phyloP scores from a whole-genome alignment of 495 filamentous ascomycete species.

The Penicillium lividum region DNA sequence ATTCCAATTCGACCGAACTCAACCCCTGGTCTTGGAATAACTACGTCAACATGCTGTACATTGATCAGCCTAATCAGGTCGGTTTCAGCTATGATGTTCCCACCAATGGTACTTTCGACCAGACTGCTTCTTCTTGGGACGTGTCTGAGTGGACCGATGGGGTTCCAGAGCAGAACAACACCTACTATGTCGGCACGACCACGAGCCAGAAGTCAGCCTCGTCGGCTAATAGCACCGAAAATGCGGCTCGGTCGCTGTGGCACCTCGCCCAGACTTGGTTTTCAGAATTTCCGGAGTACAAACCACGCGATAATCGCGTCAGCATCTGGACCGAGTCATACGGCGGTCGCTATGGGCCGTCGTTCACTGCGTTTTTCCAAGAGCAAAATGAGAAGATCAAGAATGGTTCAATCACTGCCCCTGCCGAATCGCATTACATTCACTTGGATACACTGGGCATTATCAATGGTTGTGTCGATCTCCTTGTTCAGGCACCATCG shows the following conservation, averaged over 20 bases:
- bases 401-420: conserved; percentile 34
- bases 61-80: conserved; percentile 64
- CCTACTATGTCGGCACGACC: conserved; percentile 62
- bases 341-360: conserved; percentile 67
- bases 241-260: conserved; percentile 57
- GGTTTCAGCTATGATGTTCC: conserved; percentile 60
- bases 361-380: conserved; percentile 65
- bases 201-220: conserved; percentile 45
- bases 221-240: conserved; percentile 54
- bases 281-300: conserved; percentile 55
- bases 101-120: conserved; percentile 47
- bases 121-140: conserved; percentile 34
- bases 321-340: conserved; percentile 61
- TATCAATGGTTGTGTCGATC: conserved; percentile 78
- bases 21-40: conserved; percentile 64
- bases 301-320: conserved; percentile 55
- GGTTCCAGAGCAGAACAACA: conserved; percentile 58
- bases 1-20: conserved; percentile 50
- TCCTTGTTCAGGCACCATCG: conserved; percentile 62
- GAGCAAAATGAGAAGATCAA: conserved; percentile 60
- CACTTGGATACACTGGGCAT: conserved; percentile 52
- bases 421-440: conserved; percentile 38
- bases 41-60: conserved; percentile 64
- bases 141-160: conserved; percentile 35
- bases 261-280: conserved; percentile 61